phyloP scores from a whole-genome alignment of 2,329 filamentous ascomycete genomes.

The Cadophora sp. region DNA sequence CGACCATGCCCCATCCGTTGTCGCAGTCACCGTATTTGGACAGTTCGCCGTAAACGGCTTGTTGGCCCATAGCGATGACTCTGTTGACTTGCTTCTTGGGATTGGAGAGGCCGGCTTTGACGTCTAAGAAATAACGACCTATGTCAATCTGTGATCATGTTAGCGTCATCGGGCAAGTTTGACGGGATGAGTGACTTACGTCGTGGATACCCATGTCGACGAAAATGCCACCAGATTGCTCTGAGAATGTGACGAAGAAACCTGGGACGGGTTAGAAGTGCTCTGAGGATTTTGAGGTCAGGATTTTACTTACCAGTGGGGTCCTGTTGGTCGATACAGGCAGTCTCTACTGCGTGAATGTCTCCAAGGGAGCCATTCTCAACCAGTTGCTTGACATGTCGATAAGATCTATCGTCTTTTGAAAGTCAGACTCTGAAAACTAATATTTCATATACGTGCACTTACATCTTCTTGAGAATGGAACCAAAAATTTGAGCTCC shows the following conservation, averaged over 20 bases:
- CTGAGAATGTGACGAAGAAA: background rate
- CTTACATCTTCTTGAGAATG: background rate
- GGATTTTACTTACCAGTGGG: background rate
- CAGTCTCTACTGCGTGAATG: background rate
- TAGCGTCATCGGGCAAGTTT: background rate
- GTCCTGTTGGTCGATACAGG: slow-evolving; percentile 4
- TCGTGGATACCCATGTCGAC: background rate
- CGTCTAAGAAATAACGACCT: background rate
- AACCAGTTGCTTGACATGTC: background rate
- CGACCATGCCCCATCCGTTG: background rate
- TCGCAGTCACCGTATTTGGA: background rate
- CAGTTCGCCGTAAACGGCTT: background rate
- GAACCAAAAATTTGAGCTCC: background rate
- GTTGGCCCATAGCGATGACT: background rate
- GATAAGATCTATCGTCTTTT: background rate
- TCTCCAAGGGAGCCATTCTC: background rate
- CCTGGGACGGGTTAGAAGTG: background rate
- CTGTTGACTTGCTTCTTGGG: background rate
- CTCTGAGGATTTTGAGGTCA: background rate
- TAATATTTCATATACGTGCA: background rate
- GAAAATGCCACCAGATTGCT: background rate
- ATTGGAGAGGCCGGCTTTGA: background rate
- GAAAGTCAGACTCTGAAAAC: background rate
- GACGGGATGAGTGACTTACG: background rate
- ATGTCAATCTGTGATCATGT: background rate